These are phyloP conservation scores for Colletotrichum spaethianum DNA, from an alignment of 2,329 filamentous ascomycete genomes.

Conservation along the genomic window DNA sequence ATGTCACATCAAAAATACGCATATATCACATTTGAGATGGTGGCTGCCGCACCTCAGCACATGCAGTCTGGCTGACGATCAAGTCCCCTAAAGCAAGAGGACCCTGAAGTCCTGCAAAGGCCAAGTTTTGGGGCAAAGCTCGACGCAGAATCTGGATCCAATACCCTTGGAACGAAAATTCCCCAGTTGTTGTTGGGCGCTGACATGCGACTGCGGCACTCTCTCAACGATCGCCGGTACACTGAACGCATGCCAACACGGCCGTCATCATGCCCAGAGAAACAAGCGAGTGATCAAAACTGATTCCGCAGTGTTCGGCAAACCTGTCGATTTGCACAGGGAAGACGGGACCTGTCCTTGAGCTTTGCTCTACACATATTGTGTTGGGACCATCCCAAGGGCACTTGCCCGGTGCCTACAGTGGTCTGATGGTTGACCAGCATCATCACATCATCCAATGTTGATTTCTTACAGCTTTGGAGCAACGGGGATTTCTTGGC, in stretches of 20 bases:
- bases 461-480: constrained; percentile 38
- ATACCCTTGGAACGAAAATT: constrained; percentile 16
- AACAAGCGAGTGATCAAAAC: background rate
- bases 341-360: constrained; percentile 6
- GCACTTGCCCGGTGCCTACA: background rate
- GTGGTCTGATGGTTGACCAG: constrained; percentile 34
- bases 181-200: background rate
- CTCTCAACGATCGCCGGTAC: constrained; percentile 8
- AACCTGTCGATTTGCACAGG: constrained; percentile 6
- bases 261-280: constrained; percentile 9
- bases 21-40: constrained; percentile 21
- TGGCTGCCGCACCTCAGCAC: constrained; percentile 13
- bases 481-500: constrained; percentile 34
- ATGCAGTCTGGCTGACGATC: constrained; percentile 9
- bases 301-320: background rate
- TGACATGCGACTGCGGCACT: constrained; percentile 5
- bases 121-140: constrained; percentile 3
- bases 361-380: background rate
- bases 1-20: constrained; percentile 4
- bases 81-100: constrained; percentile 14
- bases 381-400: background rate
- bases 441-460: constrained; percentile 39
- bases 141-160: constrained; percentile 16
- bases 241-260: background rate
- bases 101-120: constrained; percentile 26